phyloP scores from a whole-genome alignment of 164 flowering plant genomes.

The Vitis labrusca region DNA sequence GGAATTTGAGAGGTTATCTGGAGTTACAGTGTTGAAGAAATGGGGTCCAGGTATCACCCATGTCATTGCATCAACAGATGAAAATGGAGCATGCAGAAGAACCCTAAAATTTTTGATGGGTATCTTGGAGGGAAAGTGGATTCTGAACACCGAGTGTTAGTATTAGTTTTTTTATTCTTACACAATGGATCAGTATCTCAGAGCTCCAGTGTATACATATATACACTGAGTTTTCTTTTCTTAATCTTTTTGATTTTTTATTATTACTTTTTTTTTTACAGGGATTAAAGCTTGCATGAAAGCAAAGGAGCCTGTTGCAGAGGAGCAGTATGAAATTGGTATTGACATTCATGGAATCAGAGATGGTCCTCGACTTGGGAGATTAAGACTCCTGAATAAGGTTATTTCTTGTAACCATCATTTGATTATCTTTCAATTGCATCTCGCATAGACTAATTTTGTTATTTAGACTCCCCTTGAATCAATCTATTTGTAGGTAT shows the following conservation, averaged over 20 bases:
- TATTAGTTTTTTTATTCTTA: not conserved
- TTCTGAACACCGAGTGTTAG: slow-evolving; percentile 83
- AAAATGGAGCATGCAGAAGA: slow-evolving; percentile 84
- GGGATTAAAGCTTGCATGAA: slow-evolving; percentile 86
- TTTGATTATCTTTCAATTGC: not conserved
- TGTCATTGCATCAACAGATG: slow-evolving; percentile 86
- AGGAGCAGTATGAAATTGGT: slow-evolving; percentile 65
- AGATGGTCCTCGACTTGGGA: slow-evolving; percentile 73
- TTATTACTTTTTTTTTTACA: slow-evolving; percentile 20
- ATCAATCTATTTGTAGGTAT: too few relatives aligned
- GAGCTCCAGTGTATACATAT: not conserved
- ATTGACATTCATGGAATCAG: slow-evolving; percentile 71
- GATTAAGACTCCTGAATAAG: slow-evolving; percentile 66
- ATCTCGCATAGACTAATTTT: not conserved
- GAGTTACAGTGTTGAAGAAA: slow-evolving; percentile 48
- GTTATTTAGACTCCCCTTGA: not conserved
- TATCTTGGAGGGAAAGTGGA: slow-evolving; percentile 94
- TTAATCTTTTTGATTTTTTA: not conserved
- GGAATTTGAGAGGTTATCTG: slow-evolving; percentile 54
- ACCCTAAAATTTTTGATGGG: slow-evolving; percentile 89
- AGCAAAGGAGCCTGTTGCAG: slow-evolving; percentile 58
- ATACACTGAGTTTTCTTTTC: not conserved
- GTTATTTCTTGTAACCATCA: slow-evolving; percentile 26
- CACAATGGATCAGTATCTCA: not conserved
- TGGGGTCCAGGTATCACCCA: slow-evolving; percentile 82